Evolutionary conservation across 768 basidiomycete species (phyloP).

Genomic region (Boletus coccyginus): DNA sequence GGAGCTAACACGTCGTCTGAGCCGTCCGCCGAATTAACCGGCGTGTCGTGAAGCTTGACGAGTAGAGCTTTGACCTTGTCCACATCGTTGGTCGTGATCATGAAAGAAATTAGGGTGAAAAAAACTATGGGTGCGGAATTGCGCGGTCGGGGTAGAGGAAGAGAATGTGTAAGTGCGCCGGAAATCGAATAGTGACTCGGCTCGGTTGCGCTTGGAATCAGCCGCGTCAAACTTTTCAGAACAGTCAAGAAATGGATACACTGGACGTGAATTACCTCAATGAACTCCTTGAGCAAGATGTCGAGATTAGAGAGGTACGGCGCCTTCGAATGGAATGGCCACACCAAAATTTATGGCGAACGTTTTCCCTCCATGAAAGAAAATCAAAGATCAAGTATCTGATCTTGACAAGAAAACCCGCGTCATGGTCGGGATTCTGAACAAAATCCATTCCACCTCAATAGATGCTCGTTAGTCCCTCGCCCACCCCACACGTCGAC

Average conservation of each 20-base stretch:
- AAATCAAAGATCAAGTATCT: slow-evolving; percentile 74
- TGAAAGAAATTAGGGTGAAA: slow-evolving; percentile 10
- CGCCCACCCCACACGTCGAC: slow-evolving; percentile 6
- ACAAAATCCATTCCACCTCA: slow-evolving; percentile 78
- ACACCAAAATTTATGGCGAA: not conserved
- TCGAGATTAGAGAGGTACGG: slow-evolving; percentile 62
- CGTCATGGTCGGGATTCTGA: slow-evolving; percentile 68
- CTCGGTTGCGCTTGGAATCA: slow-evolving; percentile 8
- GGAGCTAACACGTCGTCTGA: slow-evolving; percentile 47
- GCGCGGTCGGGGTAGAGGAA: not conserved
- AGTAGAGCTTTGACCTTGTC: slow-evolving; percentile 50
- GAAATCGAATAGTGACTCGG: slow-evolving; percentile 3
- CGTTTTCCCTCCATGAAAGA: slow-evolving; percentile 41
- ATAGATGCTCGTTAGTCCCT: slow-evolving; percentile 48
- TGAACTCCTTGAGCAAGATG: slow-evolving; percentile 57
- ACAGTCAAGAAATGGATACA: slow-evolving; percentile 46
- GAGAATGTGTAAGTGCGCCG: not conserved
- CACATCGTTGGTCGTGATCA: slow-evolving; percentile 25
- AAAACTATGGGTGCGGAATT: not conserved
- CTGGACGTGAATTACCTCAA: slow-evolving; percentile 57
- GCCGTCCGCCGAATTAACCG: slow-evolving; percentile 49
- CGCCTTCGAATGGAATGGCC: not conserved
- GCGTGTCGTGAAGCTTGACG: slow-evolving; percentile 52
- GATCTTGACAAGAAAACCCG: slow-evolving; percentile 76
- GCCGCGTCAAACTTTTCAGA: not conserved